Evolutionary conservation across 495 filamentous ascomycete genomes (phyloP), one percentile per base, ranked within the genome.

Genomic region (Amorphotheca resinae): DNA sequence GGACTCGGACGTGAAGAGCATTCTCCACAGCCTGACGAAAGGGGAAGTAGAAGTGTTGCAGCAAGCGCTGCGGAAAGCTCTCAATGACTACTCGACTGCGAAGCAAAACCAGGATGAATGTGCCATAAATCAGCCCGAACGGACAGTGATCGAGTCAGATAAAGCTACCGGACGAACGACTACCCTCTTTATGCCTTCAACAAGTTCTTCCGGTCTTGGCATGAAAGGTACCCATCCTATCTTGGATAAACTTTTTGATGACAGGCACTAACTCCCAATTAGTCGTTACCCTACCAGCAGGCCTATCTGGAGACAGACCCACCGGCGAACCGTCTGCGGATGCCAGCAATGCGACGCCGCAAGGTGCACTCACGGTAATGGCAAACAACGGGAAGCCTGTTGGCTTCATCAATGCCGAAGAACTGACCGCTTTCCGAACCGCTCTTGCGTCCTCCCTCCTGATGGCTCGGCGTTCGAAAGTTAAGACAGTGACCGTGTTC

Each of bases 181-280:
- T 2, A 94, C 84, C 0, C 67, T 96, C 22, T 91, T 94, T 59
- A 98, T 95, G 91, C 91, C 91, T 3, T 84, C 84, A 2, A 74
- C 64, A 17, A 67, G 62, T 40, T 51, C 64, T 0, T 35, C 52
- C 1, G 67, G 69, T 14, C 60, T 70, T 38, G 69, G 64, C 12
- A 56, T 73, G 41, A 74, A 74, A 55, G 69, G 66, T 72, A 16
- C 52, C 51, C 6, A 30, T 14, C n/a, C 31, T 6, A 5, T 15
- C 12, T 4, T 15, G 12, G 16, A 14, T 33, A 5, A 14, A 33
- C 4, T n/a, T 33, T 33, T 15, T 4, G 4, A 33, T 4, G 3
- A 4, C 5, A 4, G 12, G 16, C 12, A 33, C 31, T 33, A 14
- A 33, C 16, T 6, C 11, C 4, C 5, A 15, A 38, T 8, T 9